Evolutionary conservation across 176 grass and related monocot genomes (phyloP).

Genomic region (Pontederia crassipes): DNA sequence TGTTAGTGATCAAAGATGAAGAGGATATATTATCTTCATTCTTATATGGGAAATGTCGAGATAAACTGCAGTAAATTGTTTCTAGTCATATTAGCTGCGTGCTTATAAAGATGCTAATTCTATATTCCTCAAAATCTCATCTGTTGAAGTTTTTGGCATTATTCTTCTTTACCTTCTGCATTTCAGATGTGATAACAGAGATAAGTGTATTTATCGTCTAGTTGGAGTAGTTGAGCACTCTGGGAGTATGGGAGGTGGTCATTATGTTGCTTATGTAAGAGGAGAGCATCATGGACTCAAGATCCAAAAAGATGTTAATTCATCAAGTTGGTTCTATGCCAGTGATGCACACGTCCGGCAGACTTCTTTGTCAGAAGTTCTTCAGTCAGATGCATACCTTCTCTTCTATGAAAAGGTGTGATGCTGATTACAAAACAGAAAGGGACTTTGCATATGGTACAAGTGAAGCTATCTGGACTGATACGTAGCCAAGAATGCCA

Average conservation of each 20-base stretch:
- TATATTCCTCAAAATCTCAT: background rate
- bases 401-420: conserved; percentile 68
- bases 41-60: no score
- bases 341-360: conserved; percentile 29
- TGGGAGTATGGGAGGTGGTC: conserved; percentile 56
- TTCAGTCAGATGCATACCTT: conserved; percentile 42
- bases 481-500: background rate
- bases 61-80: no score
- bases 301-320: background rate
- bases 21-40: no score
- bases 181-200: conserved; percentile 48
- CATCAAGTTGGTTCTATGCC: conserved; percentile 49
- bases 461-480: background rate
- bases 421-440: background rate
- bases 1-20: no score
- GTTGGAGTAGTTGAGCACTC: conserved; percentile 70
- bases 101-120: no score
- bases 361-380: conserved; percentile 52
- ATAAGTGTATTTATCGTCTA: conserved; percentile 42
- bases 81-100: no score
- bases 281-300: conserved; percentile 13
- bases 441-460: background rate
- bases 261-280: conserved; percentile 74
- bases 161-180: background rate
- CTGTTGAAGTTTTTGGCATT: background rate